phyloP scores from a whole-genome alignment of 768 basidiomycete species.

The Mycena chlorophos region DNA sequence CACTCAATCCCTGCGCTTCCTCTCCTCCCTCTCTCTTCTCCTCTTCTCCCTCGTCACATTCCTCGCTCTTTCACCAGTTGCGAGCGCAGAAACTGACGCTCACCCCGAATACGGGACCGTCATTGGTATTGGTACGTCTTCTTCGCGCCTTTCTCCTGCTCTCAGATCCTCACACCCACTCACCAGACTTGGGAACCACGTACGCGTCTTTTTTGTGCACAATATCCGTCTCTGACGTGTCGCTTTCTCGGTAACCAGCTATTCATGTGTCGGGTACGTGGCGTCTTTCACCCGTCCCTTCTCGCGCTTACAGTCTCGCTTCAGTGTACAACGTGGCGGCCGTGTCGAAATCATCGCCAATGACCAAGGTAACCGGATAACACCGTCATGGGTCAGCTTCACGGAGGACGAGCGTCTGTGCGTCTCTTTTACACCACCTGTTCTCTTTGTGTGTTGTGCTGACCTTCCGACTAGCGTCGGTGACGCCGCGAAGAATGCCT shows the following conservation, averaged over 20 bases:
- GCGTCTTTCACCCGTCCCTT: neutral
- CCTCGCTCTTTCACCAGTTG: conserved; percentile 67
- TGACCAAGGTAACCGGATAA: conserved; percentile 88
- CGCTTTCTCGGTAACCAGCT: conserved; percentile 46
- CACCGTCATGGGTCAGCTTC: conserved; percentile 84
- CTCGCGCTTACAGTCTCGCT: conserved; percentile 1
- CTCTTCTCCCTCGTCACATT: conserved; percentile 69
- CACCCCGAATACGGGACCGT: conserved; percentile 86
- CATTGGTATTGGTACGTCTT: conserved; percentile 80
- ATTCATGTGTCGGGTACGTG: conserved; percentile 93
- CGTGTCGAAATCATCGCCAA: conserved; percentile 90
- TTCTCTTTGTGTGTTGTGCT: neutral
- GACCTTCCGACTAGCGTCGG: conserved; percentile 59
- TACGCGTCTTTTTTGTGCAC: conserved; percentile 34
- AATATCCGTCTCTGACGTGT: conserved; percentile 26
- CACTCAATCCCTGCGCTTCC: conserved; percentile 53
- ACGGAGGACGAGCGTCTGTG: conserved; percentile 77
- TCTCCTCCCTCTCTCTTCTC: conserved; percentile 60
- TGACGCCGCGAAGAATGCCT: conserved; percentile 95
- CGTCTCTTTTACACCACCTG: conserved; percentile 24
- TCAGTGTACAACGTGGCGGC: conserved; percentile 79
- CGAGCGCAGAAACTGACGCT: conserved; percentile 63
- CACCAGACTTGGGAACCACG: conserved; percentile 87
- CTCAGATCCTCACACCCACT: conserved; percentile 5
- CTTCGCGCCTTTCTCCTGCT: neutral